Evolutionary conservation across 2,329 filamentous ascomycete species (phyloP).

Genomic region (Plectosphaerella plurivora): DNA sequence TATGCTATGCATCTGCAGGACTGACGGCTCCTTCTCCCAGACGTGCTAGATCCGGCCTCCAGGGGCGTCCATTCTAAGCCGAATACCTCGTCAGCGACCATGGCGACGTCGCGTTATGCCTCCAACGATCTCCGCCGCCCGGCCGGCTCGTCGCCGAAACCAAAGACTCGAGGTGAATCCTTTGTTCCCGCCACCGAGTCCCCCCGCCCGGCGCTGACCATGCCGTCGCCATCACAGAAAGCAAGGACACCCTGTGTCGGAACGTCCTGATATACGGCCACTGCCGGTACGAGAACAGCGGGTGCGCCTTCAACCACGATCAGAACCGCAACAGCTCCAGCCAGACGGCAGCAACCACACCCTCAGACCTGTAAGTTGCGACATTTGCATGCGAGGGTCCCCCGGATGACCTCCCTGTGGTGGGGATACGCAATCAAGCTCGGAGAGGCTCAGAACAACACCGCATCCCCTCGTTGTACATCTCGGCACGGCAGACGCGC

Average conservation of each 20-base stretch:
- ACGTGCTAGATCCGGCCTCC: conserved; percentile 36
- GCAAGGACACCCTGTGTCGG: conserved; percentile 86
- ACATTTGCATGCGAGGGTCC: neutral
- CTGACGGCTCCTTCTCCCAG: conserved; percentile 21
- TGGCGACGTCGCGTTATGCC: conserved; percentile 42
- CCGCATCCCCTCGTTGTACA: too few species aligned
- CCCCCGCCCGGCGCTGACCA: conserved; percentile 10
- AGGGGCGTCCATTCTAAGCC: conserved; percentile 21
- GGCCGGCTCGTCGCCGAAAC: conserved; percentile 48
- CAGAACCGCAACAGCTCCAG: conserved; percentile 49
- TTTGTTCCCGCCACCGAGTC: neutral
- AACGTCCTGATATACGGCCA: conserved; percentile 93
- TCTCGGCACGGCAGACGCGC: too few species aligned
- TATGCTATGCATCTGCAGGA: neutral
- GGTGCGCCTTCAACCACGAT: conserved; percentile 88
- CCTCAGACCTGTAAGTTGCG: conserved; percentile 45
- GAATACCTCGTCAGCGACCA: conserved; percentile 24
- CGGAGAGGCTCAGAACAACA: too few species aligned
- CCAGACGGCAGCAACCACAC: conserved; percentile 18
- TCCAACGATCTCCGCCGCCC: conserved; percentile 44
- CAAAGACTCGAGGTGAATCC: conserved; percentile 49
- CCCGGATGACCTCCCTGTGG: neutral
- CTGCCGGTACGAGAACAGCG: conserved; percentile 87
- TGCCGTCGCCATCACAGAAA: conserved; percentile 43
- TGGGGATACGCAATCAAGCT: neutral